phyloP scores from a whole-genome alignment of 495 filamentous ascomycete genomes.

The Sphaerosporella brunnea region DNA sequence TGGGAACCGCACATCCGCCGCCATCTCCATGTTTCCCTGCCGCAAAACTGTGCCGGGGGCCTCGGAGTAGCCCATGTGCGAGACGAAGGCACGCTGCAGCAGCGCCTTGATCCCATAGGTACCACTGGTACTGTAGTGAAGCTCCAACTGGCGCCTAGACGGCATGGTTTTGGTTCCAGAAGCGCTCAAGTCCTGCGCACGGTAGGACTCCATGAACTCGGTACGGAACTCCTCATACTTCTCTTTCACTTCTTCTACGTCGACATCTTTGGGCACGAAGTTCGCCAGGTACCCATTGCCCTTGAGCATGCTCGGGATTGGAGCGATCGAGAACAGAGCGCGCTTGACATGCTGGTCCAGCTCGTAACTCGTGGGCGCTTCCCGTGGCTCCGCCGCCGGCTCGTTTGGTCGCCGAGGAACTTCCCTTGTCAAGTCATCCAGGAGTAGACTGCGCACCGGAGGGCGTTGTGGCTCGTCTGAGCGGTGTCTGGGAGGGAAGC shows the following conservation, averaged over 20 bases:
- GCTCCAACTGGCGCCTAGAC: neutral
- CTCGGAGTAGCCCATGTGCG: constrained; percentile 2
- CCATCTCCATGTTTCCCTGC: constrained; percentile 36
- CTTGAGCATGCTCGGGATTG: neutral
- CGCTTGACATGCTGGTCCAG: neutral
- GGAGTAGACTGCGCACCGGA: neutral
- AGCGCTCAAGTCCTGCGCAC: neutral
- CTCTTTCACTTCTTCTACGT: neutral
- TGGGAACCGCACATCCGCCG: constrained; percentile 69
- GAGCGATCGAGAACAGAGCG: neutral
- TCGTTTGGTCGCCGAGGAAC: neutral
- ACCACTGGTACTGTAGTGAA: neutral
- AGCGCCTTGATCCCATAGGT: neutral
- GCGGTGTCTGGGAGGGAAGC: neutral
- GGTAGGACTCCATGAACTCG: neutral
- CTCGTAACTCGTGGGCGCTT: neutral
- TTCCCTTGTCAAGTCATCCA: neutral
- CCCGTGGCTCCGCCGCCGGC: neutral
- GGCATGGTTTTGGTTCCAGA: neutral
- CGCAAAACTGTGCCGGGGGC: neutral
- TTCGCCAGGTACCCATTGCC: neutral
- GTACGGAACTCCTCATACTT: neutral
- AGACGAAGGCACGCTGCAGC: neutral
- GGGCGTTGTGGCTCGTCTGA: neutral
- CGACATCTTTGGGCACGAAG: neutral